Evolutionary conservation across 2,329 filamentous ascomycete species (phyloP).

Genomic region (Fusarium acutatum): DNA sequence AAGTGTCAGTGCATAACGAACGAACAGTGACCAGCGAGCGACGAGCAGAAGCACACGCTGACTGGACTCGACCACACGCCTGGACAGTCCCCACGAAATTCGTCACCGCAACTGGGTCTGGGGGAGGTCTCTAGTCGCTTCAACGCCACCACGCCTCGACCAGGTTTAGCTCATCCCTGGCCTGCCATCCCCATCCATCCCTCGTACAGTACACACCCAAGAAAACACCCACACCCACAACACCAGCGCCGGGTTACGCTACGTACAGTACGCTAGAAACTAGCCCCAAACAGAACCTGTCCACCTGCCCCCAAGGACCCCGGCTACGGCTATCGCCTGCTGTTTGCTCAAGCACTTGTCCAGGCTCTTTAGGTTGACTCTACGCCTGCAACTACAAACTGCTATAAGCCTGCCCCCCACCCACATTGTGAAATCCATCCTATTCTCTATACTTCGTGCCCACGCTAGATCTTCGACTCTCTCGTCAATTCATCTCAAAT

Average conservation of each 20-base stretch:
- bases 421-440: slow-evolving; percentile 39
- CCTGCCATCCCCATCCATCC: slow-evolving; percentile 20
- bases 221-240: slow-evolving; percentile 26
- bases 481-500: slow-evolving; percentile 20
- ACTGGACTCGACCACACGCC: background rate
- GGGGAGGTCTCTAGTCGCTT: slow-evolving; percentile 25
- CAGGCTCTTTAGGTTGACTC: slow-evolving; percentile 10
- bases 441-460: slow-evolving; percentile 34
- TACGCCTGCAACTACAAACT: slow-evolving; percentile 33
- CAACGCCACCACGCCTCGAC: slow-evolving; percentile 41
- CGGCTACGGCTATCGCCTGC: slow-evolving; percentile 25
- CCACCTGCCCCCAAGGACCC: slow-evolving; percentile 37
- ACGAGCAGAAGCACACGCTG: background rate
- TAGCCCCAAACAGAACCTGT: slow-evolving; percentile 39
- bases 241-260: slow-evolving; percentile 18
- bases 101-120: slow-evolving; percentile 41
- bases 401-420: slow-evolving; percentile 43
- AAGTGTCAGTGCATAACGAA: slow-evolving; percentile 25
- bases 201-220: slow-evolving; percentile 9
- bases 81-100: slow-evolving; percentile 39
- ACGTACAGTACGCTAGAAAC: slow-evolving; percentile 32
- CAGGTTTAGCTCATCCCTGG: slow-evolving; percentile 37
- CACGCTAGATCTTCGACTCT: slow-evolving; percentile 33
- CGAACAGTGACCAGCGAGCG: background rate
- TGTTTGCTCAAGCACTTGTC: slow-evolving; percentile 14